Percentiles rank a stretch among this genome's conserved stretches.
Conservation (phyloP, 1,284 basidiomycete genomes). For the Moesziomyces aphidis region DNA sequence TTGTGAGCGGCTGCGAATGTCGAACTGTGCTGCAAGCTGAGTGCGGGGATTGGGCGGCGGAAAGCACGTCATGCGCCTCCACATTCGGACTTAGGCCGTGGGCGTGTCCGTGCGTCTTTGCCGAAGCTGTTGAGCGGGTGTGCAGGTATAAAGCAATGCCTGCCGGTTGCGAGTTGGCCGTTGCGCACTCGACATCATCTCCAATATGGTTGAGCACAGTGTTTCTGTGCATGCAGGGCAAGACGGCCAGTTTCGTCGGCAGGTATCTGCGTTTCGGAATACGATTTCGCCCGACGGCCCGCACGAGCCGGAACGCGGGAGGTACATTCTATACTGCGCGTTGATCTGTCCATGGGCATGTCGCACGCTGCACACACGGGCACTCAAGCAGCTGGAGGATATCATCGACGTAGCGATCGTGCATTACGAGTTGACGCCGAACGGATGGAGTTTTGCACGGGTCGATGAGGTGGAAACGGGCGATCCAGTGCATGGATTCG, state of each 20-base stretch:
- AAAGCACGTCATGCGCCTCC: neutral
- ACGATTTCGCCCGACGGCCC: conserved; percentile 75
- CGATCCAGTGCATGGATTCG: conserved; percentile 67
- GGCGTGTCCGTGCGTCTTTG: too few relatives aligned
- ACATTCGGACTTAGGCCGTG: neutral
- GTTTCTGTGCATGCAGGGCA: conserved; percentile 54
- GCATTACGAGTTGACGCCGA: conserved; percentile 81
- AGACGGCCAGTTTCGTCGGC: conserved; percentile 85
- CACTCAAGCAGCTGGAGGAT: conserved; percentile 91
- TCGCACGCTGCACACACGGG: conserved; percentile 83
- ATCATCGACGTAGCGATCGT: conserved; percentile 71
- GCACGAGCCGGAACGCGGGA: conserved; percentile 84
- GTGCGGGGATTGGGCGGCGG: neutral
- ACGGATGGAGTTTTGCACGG: conserved; percentile 84
- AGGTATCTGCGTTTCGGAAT: conserved; percentile 77
- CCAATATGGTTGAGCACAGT: conserved; percentile 35
- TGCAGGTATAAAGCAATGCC: too few relatives aligned
- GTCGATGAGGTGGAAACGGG: conserved; percentile 34
- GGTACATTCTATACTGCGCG: conserved; percentile 60
- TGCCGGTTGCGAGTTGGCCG: too few relatives aligned
- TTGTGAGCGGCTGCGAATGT: neutral
- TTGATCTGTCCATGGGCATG: conserved; percentile 82
- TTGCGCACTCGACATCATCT: neutral
- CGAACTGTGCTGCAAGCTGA: neutral
- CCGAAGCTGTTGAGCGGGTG: neutral